Conservation (phyloP, 176 grass and related monocot genomes). For the Echinochloa phyllopogon region DNA sequence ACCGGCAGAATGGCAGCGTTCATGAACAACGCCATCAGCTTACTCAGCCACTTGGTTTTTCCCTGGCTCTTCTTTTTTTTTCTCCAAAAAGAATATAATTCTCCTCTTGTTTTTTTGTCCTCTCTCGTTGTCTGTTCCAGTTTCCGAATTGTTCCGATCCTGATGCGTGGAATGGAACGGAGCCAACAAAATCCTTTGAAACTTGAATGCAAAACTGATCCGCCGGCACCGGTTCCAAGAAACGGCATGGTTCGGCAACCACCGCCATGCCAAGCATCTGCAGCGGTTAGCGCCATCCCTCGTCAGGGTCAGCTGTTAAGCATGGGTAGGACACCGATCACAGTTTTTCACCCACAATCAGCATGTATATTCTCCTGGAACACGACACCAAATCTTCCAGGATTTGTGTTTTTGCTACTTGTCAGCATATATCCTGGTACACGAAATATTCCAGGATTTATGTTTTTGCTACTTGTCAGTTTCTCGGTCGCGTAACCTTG, state of each 20-base stretch:
- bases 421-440: not conserved
- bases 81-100: not conserved
- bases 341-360: not conserved
- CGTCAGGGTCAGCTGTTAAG: not conserved
- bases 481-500: not conserved
- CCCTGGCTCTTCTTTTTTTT: not conserved
- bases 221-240: not conserved
- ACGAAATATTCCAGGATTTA: not conserved
- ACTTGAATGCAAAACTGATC: not conserved
- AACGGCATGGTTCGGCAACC: not conserved
- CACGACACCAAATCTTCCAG: not conserved
- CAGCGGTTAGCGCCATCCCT: not conserved
- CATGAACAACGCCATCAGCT: not conserved
- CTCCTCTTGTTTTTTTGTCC: not conserved
- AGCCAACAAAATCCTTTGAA: not conserved
- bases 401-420: not conserved
- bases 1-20: too few species aligned
- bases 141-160: not conserved
- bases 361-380: too few species aligned
- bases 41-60: not conserved
- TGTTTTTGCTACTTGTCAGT: not conserved
- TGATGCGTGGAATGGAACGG: not conserved
- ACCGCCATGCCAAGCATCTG: not conserved
- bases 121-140: not conserved
- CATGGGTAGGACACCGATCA: not conserved